A percentile compares a stretch with the other conserved stretches of the same genome.
Conservation (phyloP, 2,329 filamentous ascomycete genomes). For the Neoscytalidium dimidiatum region DNA sequence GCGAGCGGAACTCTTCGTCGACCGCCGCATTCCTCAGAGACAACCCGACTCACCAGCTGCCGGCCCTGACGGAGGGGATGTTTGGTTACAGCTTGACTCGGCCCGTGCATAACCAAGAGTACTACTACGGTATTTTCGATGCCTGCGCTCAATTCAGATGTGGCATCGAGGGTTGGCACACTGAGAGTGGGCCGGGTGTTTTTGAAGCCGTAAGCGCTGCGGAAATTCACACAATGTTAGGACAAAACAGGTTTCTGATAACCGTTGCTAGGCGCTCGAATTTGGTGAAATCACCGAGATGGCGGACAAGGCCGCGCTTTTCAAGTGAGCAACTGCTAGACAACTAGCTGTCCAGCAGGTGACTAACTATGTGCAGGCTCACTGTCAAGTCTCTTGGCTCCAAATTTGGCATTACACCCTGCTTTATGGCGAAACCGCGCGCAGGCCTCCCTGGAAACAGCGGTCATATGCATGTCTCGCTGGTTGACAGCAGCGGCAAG, state of each 20-base stretch:
- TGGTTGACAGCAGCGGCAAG: constrained; percentile 73
- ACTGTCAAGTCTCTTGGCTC: constrained; percentile 83
- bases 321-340: constrained; percentile 64
- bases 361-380: constrained; percentile 83
- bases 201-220: constrained; percentile 73
- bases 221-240: background rate
- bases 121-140: constrained; percentile 86
- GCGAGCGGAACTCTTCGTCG: constrained; percentile 64
- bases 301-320: constrained; percentile 88
- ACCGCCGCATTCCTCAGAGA: constrained; percentile 73
- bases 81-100: constrained; percentile 90
- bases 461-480: constrained; percentile 91
- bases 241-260: constrained; percentile 24
- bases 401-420: constrained; percentile 88
- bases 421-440: constrained; percentile 97
- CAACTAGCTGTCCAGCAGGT: constrained; percentile 71
- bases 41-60: constrained; percentile 73
- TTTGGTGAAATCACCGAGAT: constrained; percentile 85
- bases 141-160: constrained; percentile 76
- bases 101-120: constrained; percentile 86
- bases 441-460: constrained; percentile 91
- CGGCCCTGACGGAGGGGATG: constrained; percentile 87
- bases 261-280: constrained; percentile 65
- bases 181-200: constrained; percentile 88
- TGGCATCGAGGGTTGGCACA: constrained; percentile 92